Conservation (phyloP, 768 basidiomycete species). For the Leccinum obscurum region DNA sequence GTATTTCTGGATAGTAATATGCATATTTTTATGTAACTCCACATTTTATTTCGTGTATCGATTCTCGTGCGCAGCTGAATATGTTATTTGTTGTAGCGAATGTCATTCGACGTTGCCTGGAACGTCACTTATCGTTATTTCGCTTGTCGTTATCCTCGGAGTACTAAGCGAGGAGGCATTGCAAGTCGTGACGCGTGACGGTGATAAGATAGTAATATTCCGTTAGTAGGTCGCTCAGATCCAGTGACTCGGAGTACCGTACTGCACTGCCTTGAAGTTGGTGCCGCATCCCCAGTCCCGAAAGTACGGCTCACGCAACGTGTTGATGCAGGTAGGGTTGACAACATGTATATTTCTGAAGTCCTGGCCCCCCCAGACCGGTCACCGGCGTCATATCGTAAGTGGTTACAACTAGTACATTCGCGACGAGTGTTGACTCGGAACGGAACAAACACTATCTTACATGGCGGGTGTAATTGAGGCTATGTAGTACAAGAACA, state of each 20-base stretch:
- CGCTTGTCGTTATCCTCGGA: slow-evolving; percentile 1
- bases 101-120: not conserved
- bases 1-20: slow-evolving; percentile 6
- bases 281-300: not conserved
- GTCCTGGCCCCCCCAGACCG: not conserved
- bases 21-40: slow-evolving; percentile 5
- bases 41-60: slow-evolving; percentile 13
- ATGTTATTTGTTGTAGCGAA: slow-evolving; percentile 8
- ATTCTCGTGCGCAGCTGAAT: slow-evolving; percentile 1
- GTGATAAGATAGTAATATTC: not conserved
- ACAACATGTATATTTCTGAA: not conserved
- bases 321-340: slow-evolving; percentile 4
- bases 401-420: not conserved
- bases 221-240: too few relatives aligned
- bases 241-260: not conserved
- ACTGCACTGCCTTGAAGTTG: too few relatives aligned
- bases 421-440: too few relatives aligned
- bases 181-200: too few relatives aligned
- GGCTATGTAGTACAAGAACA: not conserved
- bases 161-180: not conserved
- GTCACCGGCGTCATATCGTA: not conserved
- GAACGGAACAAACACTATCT: not conserved
- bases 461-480: not conserved
- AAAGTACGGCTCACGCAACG: slow-evolving; percentile 4
- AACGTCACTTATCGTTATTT: slow-evolving; percentile 1